These are phyloP conservation scores for Plenodomus tracheiphilus DNA, from an alignment of 2,329 filamentous ascomycete genomes.

Conservation along the genomic window DNA sequence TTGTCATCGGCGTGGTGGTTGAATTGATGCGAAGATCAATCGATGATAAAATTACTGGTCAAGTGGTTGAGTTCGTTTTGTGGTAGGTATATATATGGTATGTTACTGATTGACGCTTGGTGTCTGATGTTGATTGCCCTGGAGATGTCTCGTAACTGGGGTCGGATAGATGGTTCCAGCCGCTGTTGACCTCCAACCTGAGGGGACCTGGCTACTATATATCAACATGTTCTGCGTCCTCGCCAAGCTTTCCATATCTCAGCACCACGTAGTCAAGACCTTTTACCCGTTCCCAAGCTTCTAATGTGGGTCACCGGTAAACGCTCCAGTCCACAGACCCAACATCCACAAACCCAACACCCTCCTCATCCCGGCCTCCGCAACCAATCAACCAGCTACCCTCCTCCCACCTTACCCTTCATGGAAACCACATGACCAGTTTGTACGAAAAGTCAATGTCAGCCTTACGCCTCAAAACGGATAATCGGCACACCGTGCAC, in stretches of 20 bases:
- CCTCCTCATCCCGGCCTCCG: background rate
- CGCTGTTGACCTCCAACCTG: background rate
- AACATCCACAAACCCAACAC: background rate
- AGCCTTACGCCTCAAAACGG: slow-evolving; percentile 26
- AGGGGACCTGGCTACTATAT: slow-evolving; percentile 9
- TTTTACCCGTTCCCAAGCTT: slow-evolving; percentile 19
- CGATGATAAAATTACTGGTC: too few relatives aligned
- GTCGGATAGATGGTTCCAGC: background rate
- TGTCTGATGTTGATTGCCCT: too few relatives aligned
- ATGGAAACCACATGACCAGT: slow-evolving; percentile 19
- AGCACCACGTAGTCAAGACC: slow-evolving; percentile 8
- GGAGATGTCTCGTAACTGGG: slow-evolving; percentile 3
- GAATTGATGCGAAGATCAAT: slow-evolving; percentile 3
- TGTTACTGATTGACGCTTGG: slow-evolving; percentile 1
- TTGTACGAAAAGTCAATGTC: slow-evolving; percentile 12
- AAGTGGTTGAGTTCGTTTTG: too few relatives aligned
- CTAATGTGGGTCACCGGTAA: slow-evolving; percentile 13
- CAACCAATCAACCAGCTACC: slow-evolving; percentile 11
- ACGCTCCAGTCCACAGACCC: background rate
- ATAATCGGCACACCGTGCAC: slow-evolving; percentile 27
- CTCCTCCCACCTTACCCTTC: slow-evolving; percentile 1
- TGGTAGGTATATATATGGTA: slow-evolving; percentile 2
- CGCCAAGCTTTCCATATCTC: slow-evolving; percentile 13
- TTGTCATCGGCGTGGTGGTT: slow-evolving; percentile 32
- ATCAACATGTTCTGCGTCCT: slow-evolving; percentile 4